Base-by-base conservation (phyloP, 1,284 basidiomycete species). In the Ganoderma sp. region DNA sequence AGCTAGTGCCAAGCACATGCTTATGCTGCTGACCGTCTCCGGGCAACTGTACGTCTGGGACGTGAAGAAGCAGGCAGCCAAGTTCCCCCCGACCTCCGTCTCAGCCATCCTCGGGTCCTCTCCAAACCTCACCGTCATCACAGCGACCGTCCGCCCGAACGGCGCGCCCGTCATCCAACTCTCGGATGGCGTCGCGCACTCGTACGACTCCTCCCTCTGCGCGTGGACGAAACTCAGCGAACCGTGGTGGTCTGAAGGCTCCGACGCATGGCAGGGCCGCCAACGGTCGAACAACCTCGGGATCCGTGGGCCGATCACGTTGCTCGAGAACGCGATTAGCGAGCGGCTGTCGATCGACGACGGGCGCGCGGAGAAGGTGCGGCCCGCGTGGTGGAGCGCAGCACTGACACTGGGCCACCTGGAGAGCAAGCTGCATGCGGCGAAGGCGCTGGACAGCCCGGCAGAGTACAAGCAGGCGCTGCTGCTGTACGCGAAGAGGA, bases 321-420 rank as follows among this genome's bases (percentile, higher is more conserved):
- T 79, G 25, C 80, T 90, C 63, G 91, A 92, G 77, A 81, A 84
- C 60, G 83, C 83, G 43, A 84, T 91, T 64, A 81, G 82, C 59
- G 86, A 87, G 74, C 81, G 83, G 43, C 77, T 73, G 41, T 78
- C 80, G 3, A 80, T 83, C 56, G 74, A 75, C 39, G 77, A 75
- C 48, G 77, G 64, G 32, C 73, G 65, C 32, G 73, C 70, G 39
- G 72, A 70, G 64, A 85, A 79, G 70, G 80, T 80, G 64, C 81
- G 86, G 59, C 89, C 91, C 12, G 80, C 87, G 69, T 95, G 93
- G 90, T 96, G 93, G 91, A 85, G 79, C 67, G 82, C 88, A 5
- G 93, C 94, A 17, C 77, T 95, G 73, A 93, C 92, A 10, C 84
- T 97, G 9, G 92, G 91, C 2, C 94, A 97, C 80, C 81, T 96